Percentiles rank a stretch among this genome's conserved stretches.
These are phyloP conservation scores for Aegilops tauschii DNA, from an alignment of 176 grass and related monocot species.

Conservation along the genomic window DNA sequence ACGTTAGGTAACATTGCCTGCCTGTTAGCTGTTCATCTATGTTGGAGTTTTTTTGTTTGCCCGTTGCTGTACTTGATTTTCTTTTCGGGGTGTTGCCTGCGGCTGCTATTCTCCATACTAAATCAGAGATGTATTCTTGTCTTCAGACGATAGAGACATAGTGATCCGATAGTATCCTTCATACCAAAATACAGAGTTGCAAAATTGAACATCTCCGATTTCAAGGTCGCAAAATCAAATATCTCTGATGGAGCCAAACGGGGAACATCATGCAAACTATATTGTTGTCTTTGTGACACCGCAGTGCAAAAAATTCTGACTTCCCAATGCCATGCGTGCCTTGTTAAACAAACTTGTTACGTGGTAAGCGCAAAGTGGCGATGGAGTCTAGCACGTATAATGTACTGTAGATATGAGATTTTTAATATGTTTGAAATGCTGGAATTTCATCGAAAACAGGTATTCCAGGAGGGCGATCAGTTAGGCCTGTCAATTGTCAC, in stretches of 20 bases:
- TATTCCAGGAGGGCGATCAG: too few relatives aligned
- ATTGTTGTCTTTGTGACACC: not conserved
- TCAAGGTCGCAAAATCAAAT: not conserved
- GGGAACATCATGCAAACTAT: not conserved
- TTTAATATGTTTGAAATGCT: too few relatives aligned
- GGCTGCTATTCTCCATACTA: not conserved
- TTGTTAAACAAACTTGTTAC: too few relatives aligned
- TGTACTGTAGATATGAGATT: too few relatives aligned
- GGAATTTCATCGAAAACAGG: too few relatives aligned
- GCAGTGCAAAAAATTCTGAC: too few relatives aligned
- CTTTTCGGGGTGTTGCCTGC: not conserved
- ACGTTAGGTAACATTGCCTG: not conserved
- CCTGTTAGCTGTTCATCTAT: not conserved
- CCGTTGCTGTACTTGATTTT: too few relatives aligned
- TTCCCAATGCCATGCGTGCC: too few relatives aligned
- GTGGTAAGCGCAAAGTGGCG: too few relatives aligned
- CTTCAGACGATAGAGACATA: not conserved
- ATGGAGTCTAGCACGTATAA: too few relatives aligned
- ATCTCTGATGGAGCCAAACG: not conserved
- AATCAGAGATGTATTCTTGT: not conserved
- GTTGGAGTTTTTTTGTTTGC: not conserved
- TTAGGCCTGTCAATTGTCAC: too few relatives aligned
- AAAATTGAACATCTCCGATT: not conserved
- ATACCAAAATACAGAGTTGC: not conserved
- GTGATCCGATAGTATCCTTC: not conserved